Conservation (phyloP, 768 basidiomycete species). For the Crassisporium funariophilum region DNA sequence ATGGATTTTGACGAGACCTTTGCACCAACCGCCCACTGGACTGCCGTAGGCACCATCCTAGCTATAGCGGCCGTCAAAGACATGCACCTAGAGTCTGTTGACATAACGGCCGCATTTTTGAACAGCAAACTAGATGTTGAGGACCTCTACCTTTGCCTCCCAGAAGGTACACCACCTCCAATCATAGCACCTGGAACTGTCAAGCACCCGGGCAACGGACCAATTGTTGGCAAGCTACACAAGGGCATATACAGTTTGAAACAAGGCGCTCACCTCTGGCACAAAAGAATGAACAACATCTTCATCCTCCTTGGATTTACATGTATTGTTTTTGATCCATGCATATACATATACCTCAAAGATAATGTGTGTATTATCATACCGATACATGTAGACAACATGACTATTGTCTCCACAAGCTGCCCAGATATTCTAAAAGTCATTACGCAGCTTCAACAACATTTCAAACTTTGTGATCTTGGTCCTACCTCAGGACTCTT, state of each 20-base stretch:
- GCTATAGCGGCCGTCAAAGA: conserved; percentile 2
- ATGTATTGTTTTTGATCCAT: conserved; percentile 7
- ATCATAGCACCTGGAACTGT: too few species aligned
- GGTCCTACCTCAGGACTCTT: conserved; percentile 28
- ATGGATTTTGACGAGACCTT: conserved; percentile 11
- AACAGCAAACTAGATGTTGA: conserved; percentile 6
- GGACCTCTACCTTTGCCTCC: too few species aligned
- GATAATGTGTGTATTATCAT: conserved; percentile 29
- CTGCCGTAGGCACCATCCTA: too few species aligned
- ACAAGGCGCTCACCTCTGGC: conserved; percentile 38
- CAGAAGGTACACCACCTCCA: too few species aligned
- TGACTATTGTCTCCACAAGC: conserved; percentile 23
- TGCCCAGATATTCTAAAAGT: conserved; percentile 13
- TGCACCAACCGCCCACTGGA: conserved; percentile 7
- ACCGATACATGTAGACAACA: conserved; percentile 15
- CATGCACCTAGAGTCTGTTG: conserved; percentile 1
- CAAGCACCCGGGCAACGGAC: too few species aligned
- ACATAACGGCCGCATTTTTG: conserved; percentile 4
- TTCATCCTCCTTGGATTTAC: conserved; percentile 8
- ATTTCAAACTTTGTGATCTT: conserved; percentile 31
- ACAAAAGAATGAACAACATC: conserved; percentile 26
- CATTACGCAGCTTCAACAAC: conserved; percentile 23
- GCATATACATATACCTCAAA: conserved; percentile 23
- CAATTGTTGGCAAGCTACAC: conserved; percentile 9
- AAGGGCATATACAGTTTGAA: conserved; percentile 45